These are phyloP conservation scores for Podospora pseudopauciseta DNA, from an alignment of 495 filamentous ascomycete species.

Conservation along the genomic window DNA sequence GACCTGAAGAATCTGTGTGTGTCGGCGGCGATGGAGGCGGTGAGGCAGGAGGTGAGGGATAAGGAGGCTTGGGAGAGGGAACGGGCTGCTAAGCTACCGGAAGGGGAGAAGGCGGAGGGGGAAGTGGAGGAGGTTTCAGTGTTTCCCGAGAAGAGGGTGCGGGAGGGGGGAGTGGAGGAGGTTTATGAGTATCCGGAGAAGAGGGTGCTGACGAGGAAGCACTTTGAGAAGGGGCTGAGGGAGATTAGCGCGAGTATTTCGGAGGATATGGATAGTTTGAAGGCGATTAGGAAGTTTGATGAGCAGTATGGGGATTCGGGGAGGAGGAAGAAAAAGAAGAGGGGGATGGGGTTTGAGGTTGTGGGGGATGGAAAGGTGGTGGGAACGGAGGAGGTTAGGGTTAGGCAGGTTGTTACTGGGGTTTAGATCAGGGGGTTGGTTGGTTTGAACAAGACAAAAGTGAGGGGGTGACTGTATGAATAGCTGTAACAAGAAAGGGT, in stretches of 20 bases:
- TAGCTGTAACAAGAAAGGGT: not conserved
- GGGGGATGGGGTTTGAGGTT: slow-evolving; percentile 63
- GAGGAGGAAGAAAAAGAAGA: slow-evolving; percentile 55
- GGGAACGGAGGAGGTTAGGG: slow-evolving; percentile 29
- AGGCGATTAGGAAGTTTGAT: slow-evolving; percentile 90
- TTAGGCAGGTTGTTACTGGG: slow-evolving; percentile 28
- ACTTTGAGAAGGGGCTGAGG: slow-evolving; percentile 82
- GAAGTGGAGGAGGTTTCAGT: not conserved
- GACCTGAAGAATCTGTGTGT: slow-evolving; percentile 94
- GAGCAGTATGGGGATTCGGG: slow-evolving; percentile 92
- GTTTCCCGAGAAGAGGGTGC: not conserved
- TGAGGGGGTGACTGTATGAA: not conserved
- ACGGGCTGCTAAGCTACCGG: not conserved
- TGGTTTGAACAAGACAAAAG: not conserved
- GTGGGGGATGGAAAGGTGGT: slow-evolving; percentile 21
- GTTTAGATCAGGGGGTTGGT: not conserved
- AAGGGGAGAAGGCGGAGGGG: not conserved
- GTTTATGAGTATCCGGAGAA: slow-evolving; percentile 61
- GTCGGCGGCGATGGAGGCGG: slow-evolving; percentile 82
- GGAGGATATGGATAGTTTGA: slow-evolving; percentile 87
- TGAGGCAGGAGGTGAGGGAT: slow-evolving; percentile 64
- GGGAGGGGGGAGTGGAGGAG: slow-evolving; percentile 23
- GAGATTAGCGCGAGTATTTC: slow-evolving; percentile 92
- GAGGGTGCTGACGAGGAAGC: slow-evolving; percentile 59
- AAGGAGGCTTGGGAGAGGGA: slow-evolving; percentile 45